Base-by-base conservation (phyloP, 805 yeast genomes). In the Kodamaea hsintzibuensis region DNA sequence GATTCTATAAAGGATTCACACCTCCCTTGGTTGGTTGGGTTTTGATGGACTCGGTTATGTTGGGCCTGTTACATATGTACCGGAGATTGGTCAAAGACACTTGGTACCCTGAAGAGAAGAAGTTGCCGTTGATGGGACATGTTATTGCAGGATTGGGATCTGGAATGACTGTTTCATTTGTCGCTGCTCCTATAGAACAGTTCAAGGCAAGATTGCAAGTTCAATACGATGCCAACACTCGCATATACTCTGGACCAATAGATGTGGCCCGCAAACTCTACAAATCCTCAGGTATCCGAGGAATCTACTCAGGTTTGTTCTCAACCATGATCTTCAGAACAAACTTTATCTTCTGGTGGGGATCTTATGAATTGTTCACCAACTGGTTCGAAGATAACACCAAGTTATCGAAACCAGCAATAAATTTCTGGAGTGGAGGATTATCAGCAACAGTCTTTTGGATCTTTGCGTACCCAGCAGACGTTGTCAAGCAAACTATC, bases 21-120 rank as follows among this genome's bases (percentile, higher is more conserved):
- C 97, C 98, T 3, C 97, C 97, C 1, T 76, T 91, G 59, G 83
- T 89, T 17, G 98, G 97, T 0, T 91, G 97, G 97, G 90, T 91
- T 60, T 70, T 88, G 57, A 91, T 91, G 97, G 98, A 91, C 66
- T 84, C 92, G 2, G 90, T 90, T 49, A 88, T 91, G 90, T 76
- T 91, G 57, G 97, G 97, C 0, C 86, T 95, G 5, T 73, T 91
- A 52, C 95, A 89, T 61, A 82, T 87, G 55, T 91, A 91, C 68
- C 74, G 92, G 59, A 72, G 89, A 56, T 69, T 85, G 14, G 74
- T 89, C 56, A 86, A 86, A 63, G 86, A 84, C 17, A 77, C 81
- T 58, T 69, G 89, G 13, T 91, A 85, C 61, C 75, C 80, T 0
- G 78, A 85, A n/a, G 79, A 82, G 51, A 71, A 77, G 22, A 83